These are phyloP conservation scores for Beauveria sp. DNA, from an alignment of 2,329 filamentous ascomycete genomes.

Conservation along the genomic window DNA sequence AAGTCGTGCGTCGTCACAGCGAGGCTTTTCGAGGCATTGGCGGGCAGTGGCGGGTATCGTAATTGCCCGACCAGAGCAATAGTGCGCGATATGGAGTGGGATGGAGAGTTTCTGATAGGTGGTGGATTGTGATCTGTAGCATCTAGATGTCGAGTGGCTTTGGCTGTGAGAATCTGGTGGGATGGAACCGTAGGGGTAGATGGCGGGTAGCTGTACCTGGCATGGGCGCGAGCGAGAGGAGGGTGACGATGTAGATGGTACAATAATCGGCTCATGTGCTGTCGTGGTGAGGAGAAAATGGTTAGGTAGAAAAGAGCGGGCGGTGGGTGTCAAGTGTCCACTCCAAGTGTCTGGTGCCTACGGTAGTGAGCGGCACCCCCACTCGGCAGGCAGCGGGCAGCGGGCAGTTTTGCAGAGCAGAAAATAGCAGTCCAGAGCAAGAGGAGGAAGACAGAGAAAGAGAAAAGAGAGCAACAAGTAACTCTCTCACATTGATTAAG, in stretches of 20 bases:
- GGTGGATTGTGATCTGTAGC: slow-evolving; percentile 7
- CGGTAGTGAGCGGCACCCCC: background rate
- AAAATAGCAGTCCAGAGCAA: background rate
- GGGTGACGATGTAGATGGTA: background rate
- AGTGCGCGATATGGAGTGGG: too few species aligned
- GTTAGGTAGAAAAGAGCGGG: background rate
- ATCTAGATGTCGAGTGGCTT: background rate
- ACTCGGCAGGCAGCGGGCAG: background rate
- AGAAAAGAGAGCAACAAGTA: background rate
- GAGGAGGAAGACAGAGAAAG: background rate
- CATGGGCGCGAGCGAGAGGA: background rate
- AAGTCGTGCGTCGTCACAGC: background rate
- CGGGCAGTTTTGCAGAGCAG: background rate
- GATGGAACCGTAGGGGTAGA: background rate
- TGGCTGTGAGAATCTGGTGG: background rate
- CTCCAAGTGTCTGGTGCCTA: background rate
- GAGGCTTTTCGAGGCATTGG: background rate
- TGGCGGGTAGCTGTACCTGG: background rate
- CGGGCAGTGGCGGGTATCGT: background rate
- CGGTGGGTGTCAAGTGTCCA: background rate
- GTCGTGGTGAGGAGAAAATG: too few species aligned
- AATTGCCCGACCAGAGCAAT: too few species aligned
- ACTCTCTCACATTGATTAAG: too few species aligned
- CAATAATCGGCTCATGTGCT: background rate
- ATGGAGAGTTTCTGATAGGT: background rate